phyloP scores from a whole-genome alignment of 331 rosid genomes.

The Quercus tomentella region DNA sequence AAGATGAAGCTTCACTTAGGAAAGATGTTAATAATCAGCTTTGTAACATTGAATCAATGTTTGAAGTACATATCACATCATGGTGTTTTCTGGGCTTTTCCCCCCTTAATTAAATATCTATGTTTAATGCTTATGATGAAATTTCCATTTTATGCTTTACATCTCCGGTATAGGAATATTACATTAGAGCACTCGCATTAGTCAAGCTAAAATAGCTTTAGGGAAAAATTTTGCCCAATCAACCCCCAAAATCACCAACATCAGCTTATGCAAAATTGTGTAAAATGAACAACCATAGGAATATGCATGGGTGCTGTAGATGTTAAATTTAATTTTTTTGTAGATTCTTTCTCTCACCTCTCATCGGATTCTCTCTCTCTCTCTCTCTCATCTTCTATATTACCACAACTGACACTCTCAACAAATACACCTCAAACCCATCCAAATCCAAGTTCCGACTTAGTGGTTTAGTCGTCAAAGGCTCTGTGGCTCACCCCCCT shows the following conservation, averaged over 20 bases:
- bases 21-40: constrained; percentile 8
- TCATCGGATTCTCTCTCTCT: too few relatives aligned
- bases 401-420: constrained; percentile 70
- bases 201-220: too few relatives aligned
- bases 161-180: too few relatives aligned
- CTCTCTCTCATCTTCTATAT: constrained; percentile 55
- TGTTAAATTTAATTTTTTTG: too few relatives aligned
- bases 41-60: background rate
- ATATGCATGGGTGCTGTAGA: too few relatives aligned
- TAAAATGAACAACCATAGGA: too few relatives aligned
- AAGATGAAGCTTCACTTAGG: constrained; percentile 1
- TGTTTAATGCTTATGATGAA: background rate
- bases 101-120: background rate
- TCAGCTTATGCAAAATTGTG: too few relatives aligned
- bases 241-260: too few relatives aligned
- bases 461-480: constrained; percentile 85
- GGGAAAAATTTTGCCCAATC: too few relatives aligned
- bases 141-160: background rate
- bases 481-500: constrained; percentile 71
- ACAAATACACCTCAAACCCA: constrained; percentile 51
- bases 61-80: constrained; percentile 7
- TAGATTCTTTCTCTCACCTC: too few relatives aligned
- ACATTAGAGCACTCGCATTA: too few relatives aligned
- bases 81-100: background rate
- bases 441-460: constrained; percentile 68